phyloP scores from a whole-genome alignment of 1,139 yeast species.

The Wickerhamiella infanticola region DNA sequence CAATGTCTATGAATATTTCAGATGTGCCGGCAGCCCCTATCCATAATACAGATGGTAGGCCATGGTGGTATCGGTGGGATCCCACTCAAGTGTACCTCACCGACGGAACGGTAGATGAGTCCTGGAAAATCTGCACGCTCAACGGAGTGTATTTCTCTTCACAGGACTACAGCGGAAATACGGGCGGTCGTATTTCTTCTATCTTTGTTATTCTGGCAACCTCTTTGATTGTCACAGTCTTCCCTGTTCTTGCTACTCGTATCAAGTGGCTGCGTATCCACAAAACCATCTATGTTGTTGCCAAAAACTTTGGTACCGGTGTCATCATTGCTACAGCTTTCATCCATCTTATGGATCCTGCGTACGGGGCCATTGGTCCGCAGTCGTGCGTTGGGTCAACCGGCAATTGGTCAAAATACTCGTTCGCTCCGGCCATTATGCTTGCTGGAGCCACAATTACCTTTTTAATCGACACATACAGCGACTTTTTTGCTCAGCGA shows the following conservation, averaged over 20 bases:
- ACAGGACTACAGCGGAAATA: slow-evolving; percentile 30
- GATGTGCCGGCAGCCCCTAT: slow-evolving; percentile 1
- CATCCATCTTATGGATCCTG: slow-evolving; percentile 72
- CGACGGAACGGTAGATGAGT: slow-evolving; percentile 14
- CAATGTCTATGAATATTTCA: no score
- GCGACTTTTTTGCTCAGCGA: slow-evolving; percentile 13
- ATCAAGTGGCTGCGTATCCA: slow-evolving; percentile 31
- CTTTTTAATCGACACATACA: slow-evolving; percentile 32
- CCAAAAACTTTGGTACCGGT: slow-evolving; percentile 83
- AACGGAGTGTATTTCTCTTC: slow-evolving; percentile 25
- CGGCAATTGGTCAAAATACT: slow-evolving; percentile 33
- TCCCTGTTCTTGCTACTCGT: slow-evolving; percentile 24
- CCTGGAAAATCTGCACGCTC: slow-evolving; percentile 27
- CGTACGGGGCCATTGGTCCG: slow-evolving; percentile 37
- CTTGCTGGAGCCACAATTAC: slow-evolving; percentile 33
- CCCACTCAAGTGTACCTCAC: slow-evolving; percentile 5
- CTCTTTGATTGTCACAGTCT: slow-evolving; percentile 36
- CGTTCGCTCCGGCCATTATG: slow-evolving; percentile 48
- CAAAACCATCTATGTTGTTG: slow-evolving; percentile 44
- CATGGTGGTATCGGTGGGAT: slow-evolving; percentile 14
- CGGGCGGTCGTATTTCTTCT: slow-evolving; percentile 60
- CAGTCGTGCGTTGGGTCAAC: slow-evolving; percentile 40
- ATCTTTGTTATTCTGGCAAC: slow-evolving; percentile 50
- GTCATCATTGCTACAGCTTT: slow-evolving; percentile 84
- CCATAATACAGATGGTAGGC: background rate